Percentiles rank a stretch among this genome's conserved stretches.
These are phyloP conservation scores for Coix lacrymajobi DNA, from an alignment of 176 grass and related monocot species.

Conservation along the genomic window DNA sequence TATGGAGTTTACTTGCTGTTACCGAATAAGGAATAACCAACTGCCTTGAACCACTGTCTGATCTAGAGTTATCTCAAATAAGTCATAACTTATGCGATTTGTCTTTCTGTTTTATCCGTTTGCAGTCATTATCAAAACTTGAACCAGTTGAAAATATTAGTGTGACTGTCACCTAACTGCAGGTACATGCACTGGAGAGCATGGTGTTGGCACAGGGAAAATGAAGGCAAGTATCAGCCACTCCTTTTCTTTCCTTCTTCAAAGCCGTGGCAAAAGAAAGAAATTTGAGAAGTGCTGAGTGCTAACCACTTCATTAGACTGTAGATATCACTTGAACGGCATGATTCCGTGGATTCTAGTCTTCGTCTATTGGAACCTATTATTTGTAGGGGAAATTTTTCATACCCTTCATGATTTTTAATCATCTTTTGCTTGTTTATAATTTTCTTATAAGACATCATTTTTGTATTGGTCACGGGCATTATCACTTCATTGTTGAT, in stretches of 20 bases:
- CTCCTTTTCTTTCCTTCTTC: background rate
- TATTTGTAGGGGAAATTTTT: background rate
- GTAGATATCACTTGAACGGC: background rate
- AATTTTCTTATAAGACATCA: background rate
- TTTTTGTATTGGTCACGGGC: background rate
- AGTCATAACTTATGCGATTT: background rate
- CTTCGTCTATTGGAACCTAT: background rate
- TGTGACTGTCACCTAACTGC: background rate
- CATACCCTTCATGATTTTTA: background rate
- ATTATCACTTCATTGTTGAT: background rate
- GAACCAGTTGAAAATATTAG: background rate
- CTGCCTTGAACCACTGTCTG: background rate
- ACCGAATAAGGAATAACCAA: background rate
- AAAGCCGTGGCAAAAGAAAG: background rate
- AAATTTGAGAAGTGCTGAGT: background rate
- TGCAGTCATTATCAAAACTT: background rate
- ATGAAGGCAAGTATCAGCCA: conserved; percentile 73
- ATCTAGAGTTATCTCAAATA: background rate
- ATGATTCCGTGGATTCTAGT: background rate
- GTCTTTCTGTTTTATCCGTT: background rate
- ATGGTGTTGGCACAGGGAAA: conserved; percentile 96
- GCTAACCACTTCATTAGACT: background rate
- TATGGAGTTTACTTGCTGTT: background rate
- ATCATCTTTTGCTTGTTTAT: background rate
- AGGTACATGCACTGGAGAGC: conserved; percentile 99